phyloP scores from a whole-genome alignment of 306 rosid genomes.

The Casuarina equisetifolia region DNA sequence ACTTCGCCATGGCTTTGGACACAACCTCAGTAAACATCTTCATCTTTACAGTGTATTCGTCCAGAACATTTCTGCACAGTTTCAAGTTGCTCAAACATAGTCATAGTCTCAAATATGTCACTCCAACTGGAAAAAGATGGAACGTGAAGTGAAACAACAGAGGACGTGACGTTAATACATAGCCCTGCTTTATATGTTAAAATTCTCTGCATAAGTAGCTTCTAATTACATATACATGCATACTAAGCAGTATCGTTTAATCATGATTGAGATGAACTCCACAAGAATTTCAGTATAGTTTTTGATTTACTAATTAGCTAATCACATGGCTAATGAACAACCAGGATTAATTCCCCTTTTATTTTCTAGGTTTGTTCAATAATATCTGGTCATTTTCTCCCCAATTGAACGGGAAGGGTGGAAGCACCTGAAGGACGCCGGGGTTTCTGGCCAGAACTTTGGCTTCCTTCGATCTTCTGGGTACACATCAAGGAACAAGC shows the following conservation, averaged over 20 bases:
- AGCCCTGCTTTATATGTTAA: no score
- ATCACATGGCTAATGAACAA: background rate
- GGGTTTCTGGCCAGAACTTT: slow-evolving; percentile 37
- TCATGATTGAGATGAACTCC: background rate
- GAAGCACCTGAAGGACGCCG: slow-evolving; percentile 36
- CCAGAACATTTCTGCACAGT: slow-evolving; percentile 30
- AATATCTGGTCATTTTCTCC: background rate
- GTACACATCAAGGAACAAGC: slow-evolving; percentile 30
- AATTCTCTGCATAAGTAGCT: no score
- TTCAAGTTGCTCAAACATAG: background rate
- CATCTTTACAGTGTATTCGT: slow-evolving; percentile 31
- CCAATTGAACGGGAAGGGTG: background rate
- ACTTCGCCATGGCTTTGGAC: slow-evolving; percentile 40
- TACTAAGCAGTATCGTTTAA: no score
- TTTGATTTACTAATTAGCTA: background rate
- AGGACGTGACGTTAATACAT: no score
- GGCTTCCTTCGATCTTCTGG: slow-evolving; percentile 30
- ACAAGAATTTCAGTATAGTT: background rate
- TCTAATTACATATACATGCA: no score
- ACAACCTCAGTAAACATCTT: slow-evolving; percentile 26
- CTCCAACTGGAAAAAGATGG: no score
- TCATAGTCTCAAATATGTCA: background rate
- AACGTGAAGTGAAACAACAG: no score
- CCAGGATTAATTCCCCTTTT: background rate
- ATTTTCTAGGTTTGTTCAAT: background rate